These are phyloP conservation scores for Cryptosporidium tyzzeri DNA, from an alignment of 169 alveolate species.

Conservation along the genomic window DNA sequence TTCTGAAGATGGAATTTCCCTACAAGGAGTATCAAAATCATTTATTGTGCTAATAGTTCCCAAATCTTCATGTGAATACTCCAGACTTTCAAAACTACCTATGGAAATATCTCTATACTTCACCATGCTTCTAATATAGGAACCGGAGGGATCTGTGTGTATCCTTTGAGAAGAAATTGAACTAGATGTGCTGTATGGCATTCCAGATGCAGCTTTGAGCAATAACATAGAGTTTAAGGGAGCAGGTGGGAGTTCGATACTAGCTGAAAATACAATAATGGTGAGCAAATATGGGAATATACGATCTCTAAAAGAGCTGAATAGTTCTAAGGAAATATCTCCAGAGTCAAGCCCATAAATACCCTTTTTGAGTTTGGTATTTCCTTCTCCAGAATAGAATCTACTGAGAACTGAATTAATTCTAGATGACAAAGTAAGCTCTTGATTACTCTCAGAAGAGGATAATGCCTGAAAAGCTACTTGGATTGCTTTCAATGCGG, in stretches of 20 bases:
- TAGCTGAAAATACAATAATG: conserved; percentile 44
- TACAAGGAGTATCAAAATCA: background rate
- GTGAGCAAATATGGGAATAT: conserved; percentile 67
- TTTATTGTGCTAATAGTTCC: background rate
- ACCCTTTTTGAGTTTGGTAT: background rate
- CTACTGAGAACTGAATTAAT: conserved; percentile 30
- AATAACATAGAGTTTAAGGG: conserved; percentile 61
- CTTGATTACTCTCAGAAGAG: conserved; percentile 21
- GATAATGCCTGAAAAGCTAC: conserved; percentile 64
- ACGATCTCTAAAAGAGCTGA: conserved; percentile 55
- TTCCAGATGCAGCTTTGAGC: conserved; percentile 69
- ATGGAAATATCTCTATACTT: conserved; percentile 58
- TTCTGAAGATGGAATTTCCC: background rate
- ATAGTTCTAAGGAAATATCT: conserved; percentile 47
- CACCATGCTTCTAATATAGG: conserved; percentile 74
- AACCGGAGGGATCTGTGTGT: conserved; percentile 68
- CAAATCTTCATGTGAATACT: background rate
- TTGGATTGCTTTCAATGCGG: conserved; percentile 55
- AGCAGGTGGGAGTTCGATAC: conserved; percentile 68
- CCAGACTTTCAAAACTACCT: conserved; percentile 28
- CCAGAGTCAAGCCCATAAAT: conserved; percentile 11
- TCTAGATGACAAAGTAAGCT: conserved; percentile 56
- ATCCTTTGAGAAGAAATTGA: conserved; percentile 71
- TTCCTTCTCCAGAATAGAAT: conserved; percentile 41
- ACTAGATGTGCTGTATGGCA: conserved; percentile 70